Percentiles rank a stretch among this genome's conserved stretches.
These are phyloP conservation scores for Thermochaetoides thermophila DNA, from an alignment of 495 filamentous ascomycete genomes.

Conservation along the genomic window DNA sequence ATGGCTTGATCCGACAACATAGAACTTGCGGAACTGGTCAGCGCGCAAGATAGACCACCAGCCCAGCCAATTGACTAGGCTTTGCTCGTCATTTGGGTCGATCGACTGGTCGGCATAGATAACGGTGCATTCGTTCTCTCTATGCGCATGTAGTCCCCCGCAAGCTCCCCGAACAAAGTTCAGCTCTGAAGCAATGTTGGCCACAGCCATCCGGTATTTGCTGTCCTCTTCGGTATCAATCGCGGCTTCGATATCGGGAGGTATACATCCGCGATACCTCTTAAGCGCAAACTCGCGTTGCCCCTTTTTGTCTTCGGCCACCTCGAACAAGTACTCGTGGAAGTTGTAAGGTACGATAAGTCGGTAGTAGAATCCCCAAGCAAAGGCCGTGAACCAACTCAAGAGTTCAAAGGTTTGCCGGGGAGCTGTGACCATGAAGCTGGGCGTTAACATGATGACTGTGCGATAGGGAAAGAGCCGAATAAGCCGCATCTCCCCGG, in stretches of 20 bases:
- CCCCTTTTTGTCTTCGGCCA: slow-evolving; percentile 29
- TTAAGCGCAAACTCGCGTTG: too few relatives aligned
- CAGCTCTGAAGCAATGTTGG: slow-evolving; percentile 14
- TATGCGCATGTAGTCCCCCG: slow-evolving; percentile 6
- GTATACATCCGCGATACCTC: background rate
- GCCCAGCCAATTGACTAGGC: slow-evolving; percentile 38
- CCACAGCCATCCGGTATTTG: slow-evolving; percentile 11
- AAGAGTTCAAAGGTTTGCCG: slow-evolving; percentile 36
- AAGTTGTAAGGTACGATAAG: slow-evolving; percentile 27
- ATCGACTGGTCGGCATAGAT: slow-evolving; percentile 28
- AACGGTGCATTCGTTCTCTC: slow-evolving; percentile 25
- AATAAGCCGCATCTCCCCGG: slow-evolving; percentile 22
- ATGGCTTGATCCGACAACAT: slow-evolving; percentile 29
- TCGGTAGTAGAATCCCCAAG: slow-evolving; percentile 12
- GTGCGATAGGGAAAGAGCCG: slow-evolving; percentile 44
- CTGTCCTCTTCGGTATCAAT: slow-evolving; percentile 12
- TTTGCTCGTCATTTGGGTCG: slow-evolving; percentile 38
- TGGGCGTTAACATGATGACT: slow-evolving; percentile 48
- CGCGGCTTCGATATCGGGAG: slow-evolving; percentile 9
- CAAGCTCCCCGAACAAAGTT: slow-evolving; percentile 3
- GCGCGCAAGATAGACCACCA: slow-evolving; percentile 34
- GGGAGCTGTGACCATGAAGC: slow-evolving; percentile 40
- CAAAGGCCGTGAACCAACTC: slow-evolving; percentile 36
- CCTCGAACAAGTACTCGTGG: slow-evolving; percentile 24
- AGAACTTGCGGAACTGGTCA: slow-evolving; percentile 32